Percentiles rank a stretch among this genome's conserved stretches.
These are phyloP conservation scores for Wallacemonas collosoma DNA, from an alignment of 208 protist genomes.

Conservation along the genomic window DNA sequence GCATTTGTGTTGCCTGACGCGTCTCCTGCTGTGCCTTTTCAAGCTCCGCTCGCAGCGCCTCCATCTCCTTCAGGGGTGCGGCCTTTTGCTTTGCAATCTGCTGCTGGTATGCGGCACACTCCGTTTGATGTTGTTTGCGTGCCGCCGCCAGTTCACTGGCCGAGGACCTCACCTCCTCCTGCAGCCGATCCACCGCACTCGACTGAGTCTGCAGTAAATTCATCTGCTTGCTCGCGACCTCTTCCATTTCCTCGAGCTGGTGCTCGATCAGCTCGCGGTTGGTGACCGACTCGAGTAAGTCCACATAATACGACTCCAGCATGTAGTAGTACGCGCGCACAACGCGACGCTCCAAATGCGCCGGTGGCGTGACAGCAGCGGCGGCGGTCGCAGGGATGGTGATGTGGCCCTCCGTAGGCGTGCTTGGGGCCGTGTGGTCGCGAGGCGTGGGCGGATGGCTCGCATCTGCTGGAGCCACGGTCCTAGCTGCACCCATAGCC, in stretches of 20 bases:
- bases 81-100: conserved; percentile 17
- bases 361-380: not conserved
- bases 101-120: conserved; percentile 17
- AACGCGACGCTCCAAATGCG: not conserved
- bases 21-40: conserved; percentile 14
- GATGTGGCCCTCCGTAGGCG: not conserved
- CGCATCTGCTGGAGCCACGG: not conserved
- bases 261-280: conserved; percentile 40
- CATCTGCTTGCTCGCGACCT: conserved; percentile 35
- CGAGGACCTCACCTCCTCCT: conserved; percentile 20
- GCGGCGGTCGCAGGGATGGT: not conserved
- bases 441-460: conserved; percentile 4
- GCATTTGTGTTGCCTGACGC: conserved; percentile 22
- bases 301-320: conserved; percentile 69
- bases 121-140: conserved; percentile 3
- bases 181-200: conserved; percentile 19
- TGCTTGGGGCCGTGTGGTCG: conserved; percentile 4
- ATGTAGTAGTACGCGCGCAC: conserved; percentile 42
- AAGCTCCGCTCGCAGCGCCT: conserved; percentile 20
- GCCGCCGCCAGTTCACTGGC: conserved; percentile 5
- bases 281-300: conserved; percentile 51
- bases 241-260: conserved; percentile 40
- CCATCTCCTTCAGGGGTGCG: conserved; percentile 19
- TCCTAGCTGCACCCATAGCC: not conserved
- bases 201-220: conserved; percentile 35